Base-by-base conservation (phyloP, 2,329 filamentous ascomycete genomes). In the Trichoderma sp. region DNA sequence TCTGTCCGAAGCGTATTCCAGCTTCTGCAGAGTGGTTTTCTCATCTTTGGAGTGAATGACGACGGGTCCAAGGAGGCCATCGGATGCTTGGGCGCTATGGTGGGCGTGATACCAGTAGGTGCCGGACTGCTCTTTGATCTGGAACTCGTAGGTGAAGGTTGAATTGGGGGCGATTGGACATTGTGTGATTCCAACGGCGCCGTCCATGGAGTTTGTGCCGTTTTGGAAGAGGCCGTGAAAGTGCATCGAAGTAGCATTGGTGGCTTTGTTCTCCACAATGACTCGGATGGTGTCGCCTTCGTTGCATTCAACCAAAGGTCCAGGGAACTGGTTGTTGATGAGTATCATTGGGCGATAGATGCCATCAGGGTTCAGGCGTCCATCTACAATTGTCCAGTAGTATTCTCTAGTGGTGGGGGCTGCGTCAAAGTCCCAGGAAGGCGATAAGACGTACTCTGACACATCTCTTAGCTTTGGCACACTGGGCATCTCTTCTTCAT, bases 221-320 rank as follows among this genome's bases (percentile, higher is more conserved):
- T 93, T 93, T 78, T 94, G 92, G 77, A 89, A 93, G 74, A 95
- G 85, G 18, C 93, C 93, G 75, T 95, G 93, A 79, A 92, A 95
- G 78, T 95, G 93, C 6, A 95, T 84, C 47, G 86, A 88, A 9
- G 91, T 91, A 14, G 86, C 87, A 74, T 94, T 92, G 14, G 84
- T 83, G 0, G 92, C 88, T 26, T 87, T 84, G 76, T 95, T 95
- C 75, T 88, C 82, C 65, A 94, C 84, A 36, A 92, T 88, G 57
- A 94, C 88, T 4, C 93, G 80, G 9, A 96, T 80, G 1, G 86
- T 89, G 76, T 96, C 93, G 24, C 91, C 92, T 74, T 92, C 89
- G 74, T 92, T 93, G 73, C 90, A 89, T 74, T 93, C 88, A 60
- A 96, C 88, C 58, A 92, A 80, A 6, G 93, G 93, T 0, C 93